Evolutionary conservation across 2,329 filamentous ascomycete species (phyloP).

Genomic region (Colletotrichum ledebouriae): DNA sequence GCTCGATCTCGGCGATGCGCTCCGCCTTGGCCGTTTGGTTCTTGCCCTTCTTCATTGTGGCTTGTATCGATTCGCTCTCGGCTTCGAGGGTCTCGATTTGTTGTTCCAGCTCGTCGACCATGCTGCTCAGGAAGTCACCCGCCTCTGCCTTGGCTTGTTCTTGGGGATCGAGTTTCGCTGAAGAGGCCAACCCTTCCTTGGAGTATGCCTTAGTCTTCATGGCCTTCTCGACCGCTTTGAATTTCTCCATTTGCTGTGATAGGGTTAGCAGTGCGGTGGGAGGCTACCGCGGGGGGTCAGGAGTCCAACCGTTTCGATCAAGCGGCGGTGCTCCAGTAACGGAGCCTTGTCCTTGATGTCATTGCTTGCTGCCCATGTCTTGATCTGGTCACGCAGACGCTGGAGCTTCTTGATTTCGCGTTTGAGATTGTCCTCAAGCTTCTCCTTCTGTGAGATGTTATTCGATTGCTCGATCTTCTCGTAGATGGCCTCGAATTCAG

Average conservation of each 20-base stretch:
- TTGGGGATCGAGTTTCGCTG: constrained; percentile 95
- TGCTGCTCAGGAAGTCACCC: constrained; percentile 85
- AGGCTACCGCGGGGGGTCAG: constrained; percentile 42
- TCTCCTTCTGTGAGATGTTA: constrained; percentile 97
- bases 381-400: constrained; percentile 97
- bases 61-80: constrained; percentile 87
- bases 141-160: constrained; percentile 94
- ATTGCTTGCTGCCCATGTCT: constrained; percentile 98
- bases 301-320: constrained; percentile 91
- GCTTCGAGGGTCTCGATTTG: constrained; percentile 95
- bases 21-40: constrained; percentile 86
- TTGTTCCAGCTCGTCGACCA: constrained; percentile 92
- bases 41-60: constrained; percentile 95
- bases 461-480: constrained; percentile 96
- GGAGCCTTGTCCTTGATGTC: constrained; percentile 99
- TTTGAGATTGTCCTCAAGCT: constrained; percentile 97
- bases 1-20: constrained; percentile 87
- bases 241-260: constrained; percentile 95
- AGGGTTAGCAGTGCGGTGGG: constrained; percentile 35
- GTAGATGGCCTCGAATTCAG: constrained; percentile 93
- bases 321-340: constrained; percentile 90
- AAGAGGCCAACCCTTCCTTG: constrained; percentile 94
- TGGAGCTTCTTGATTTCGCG: constrained; percentile 99
- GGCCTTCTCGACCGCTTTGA: constrained; percentile 99
- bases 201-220: constrained; percentile 99